Base-by-base conservation (phyloP, 164 flowering plant species). In the Malania oleifera region DNA sequence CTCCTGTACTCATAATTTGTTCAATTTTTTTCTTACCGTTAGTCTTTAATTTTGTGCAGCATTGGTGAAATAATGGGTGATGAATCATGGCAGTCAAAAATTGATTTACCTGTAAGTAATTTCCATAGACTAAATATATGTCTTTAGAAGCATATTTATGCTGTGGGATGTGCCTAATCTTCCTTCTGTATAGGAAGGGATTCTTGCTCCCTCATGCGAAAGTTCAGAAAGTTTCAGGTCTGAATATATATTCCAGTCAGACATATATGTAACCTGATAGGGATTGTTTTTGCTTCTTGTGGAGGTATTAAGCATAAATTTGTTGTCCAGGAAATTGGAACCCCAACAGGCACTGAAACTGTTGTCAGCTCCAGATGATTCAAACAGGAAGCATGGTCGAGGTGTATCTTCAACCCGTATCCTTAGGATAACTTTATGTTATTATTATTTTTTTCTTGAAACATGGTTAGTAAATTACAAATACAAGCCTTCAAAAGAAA, bases 371-470 rank as follows among this genome's bases (percentile, higher is more conserved):
- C 29, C 75, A 1, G 93, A 87, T 69, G 96, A 93, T 63, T 72
- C 87, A 12, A 78, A 67, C 62, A 85, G 72, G 74, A 85, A 79
- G 70, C 72, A 63, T 25, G 52, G 60, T 52, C 65, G 79, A 25
- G 86, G 86, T 60, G 72, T 64, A 47, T 64, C 92, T 65, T 53
- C 81, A 41, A 46, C 77, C 18, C 74, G 95, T 91, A 89, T 91
- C 95, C 95, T 83, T 70, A 0, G 22, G 25, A 37, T 50, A 37
- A 17, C 37, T 38, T 37, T 47, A 2, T 48, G 17, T 48, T 48
- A 25, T 10, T 48, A n/a, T n/a, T n/a, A n/a, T n/a, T n/a, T n/a
- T n/a, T n/a, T n/a, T n/a, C n/a, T 15, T 56, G 24, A 7, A 20
- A 39, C 24, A 14, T 15, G 13, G n/a, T 40, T 14, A n/a, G 13